Conservation (phyloP, 2,329 filamentous ascomycete genomes). For the Paecilomyces variotii region DNA sequence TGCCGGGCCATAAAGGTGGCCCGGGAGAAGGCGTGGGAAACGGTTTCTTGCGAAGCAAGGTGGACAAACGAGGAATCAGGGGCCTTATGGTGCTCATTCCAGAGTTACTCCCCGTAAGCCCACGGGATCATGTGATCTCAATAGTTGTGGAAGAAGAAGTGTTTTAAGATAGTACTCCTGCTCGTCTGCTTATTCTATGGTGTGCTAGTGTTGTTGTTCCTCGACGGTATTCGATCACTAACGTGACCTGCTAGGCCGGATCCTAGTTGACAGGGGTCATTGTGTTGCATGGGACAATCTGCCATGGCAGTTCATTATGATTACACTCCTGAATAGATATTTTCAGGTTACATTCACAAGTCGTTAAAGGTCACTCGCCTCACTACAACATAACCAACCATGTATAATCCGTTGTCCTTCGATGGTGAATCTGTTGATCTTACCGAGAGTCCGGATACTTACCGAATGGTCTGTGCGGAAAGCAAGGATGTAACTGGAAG, state of each 20-base stretch:
- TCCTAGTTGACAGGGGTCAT: too few relatives aligned
- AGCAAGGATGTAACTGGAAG: neutral
- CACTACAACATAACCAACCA: too few relatives aligned
- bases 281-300: too few relatives aligned
- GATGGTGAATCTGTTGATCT: too few relatives aligned
- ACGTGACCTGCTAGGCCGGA: too few relatives aligned
- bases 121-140: conserved; percentile 9
- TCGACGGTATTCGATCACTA: too few relatives aligned
- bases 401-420: too few relatives aligned
- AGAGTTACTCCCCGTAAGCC: conserved; percentile 9
- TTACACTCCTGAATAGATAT: too few relatives aligned
- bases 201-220: too few relatives aligned
- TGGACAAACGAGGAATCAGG: conserved; percentile 10
- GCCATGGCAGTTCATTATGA: too few relatives aligned
- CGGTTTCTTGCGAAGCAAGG: conserved; percentile 18
- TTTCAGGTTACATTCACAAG: neutral
- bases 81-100: conserved; percentile 15
- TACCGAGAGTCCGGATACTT: neutral
- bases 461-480: neutral
- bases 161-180: too few relatives aligned
- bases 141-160: neutral
- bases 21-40: conserved; percentile 17
- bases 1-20: conserved; percentile 14
- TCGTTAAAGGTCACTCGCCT: neutral
- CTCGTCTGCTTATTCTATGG: too few relatives aligned